Percentiles rank a stretch among this genome's conserved stretches.
phyloP scores from a whole-genome alignment of 2,329 filamentous ascomycete species.

The Neonectria coccinea region DNA sequence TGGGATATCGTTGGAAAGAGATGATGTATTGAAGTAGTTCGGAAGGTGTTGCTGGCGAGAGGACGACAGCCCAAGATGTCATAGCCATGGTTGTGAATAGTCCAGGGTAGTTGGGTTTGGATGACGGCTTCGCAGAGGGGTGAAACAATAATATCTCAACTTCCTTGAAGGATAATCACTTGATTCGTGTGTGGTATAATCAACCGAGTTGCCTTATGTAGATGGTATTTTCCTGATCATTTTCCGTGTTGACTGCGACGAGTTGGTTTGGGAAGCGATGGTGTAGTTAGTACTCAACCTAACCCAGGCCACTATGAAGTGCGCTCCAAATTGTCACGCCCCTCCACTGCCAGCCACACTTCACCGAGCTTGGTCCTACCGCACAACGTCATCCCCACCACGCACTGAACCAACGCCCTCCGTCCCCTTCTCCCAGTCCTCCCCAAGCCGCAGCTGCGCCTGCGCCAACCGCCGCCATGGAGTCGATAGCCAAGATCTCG shows the following conservation, averaged over 20 bases:
- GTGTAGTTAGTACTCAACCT: not conserved
- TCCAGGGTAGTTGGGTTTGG: slow-evolving; percentile 33
- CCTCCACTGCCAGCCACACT: slow-evolving; percentile 34
- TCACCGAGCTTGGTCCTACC: slow-evolving; percentile 21
- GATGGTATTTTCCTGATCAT: not conserved
- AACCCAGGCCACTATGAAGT: not conserved
- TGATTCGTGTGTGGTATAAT: not conserved
- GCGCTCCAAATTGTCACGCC: slow-evolving; percentile 37
- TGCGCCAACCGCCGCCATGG: slow-evolving; percentile 70
- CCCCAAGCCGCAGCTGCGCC: slow-evolving; percentile 31
- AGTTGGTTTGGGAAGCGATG: not conserved
- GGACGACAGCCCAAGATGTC: slow-evolving; percentile 53
- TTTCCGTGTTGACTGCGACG: not conserved
- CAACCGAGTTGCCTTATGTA: not conserved
- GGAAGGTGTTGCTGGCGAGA: slow-evolving; percentile 66
- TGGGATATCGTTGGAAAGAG: slow-evolving; percentile 64
- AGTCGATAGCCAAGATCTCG: slow-evolving; percentile 95
- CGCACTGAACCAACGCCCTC: slow-evolving; percentile 19
- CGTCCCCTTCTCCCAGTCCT: slow-evolving; percentile 32
- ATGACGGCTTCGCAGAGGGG: not conserved
- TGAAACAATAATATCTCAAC: not conserved
- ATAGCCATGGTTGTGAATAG: slow-evolving; percentile 25
- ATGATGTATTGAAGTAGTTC: slow-evolving; percentile 76
- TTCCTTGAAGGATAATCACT: not conserved
- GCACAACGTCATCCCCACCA: slow-evolving; percentile 45